Evolutionary conservation across 202 grass and related monocot species (phyloP).

Genomic region (Musa balbisiana): DNA sequence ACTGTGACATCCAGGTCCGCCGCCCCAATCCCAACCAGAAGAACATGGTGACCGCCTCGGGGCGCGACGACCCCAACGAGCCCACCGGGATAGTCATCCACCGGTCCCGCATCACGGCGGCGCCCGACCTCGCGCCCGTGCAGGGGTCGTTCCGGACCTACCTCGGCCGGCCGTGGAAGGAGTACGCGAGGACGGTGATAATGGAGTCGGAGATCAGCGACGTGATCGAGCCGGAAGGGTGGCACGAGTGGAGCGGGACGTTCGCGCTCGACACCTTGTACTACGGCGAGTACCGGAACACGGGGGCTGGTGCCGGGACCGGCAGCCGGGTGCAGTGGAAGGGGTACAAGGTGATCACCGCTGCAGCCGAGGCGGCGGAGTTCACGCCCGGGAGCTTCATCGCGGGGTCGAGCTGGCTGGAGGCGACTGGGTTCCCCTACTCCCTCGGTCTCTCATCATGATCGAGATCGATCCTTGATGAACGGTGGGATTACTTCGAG

Average conservation of each 20-base stretch:
- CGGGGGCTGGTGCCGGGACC: slow-evolving; percentile 1
- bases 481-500: no score
- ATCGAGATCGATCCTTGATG: no score
- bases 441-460: background rate
- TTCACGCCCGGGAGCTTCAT: slow-evolving; percentile 12
- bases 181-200: slow-evolving; percentile 8
- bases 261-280: slow-evolving; percentile 5
- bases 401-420: background rate
- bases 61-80: slow-evolving; percentile 6
- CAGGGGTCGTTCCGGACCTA: slow-evolving; percentile 5
- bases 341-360: slow-evolving; percentile 5
- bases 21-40: background rate
- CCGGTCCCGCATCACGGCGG: background rate
- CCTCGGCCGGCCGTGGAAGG: slow-evolving; percentile 18
- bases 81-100: slow-evolving; percentile 10
- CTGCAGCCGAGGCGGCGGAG: background rate
- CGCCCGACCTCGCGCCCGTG: background rate
- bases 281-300: slow-evolving; percentile 10
- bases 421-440: background rate
- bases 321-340: slow-evolving; percentile 4
- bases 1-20: slow-evolving; percentile 1
- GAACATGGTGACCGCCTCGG: slow-evolving; percentile 12
- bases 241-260: slow-evolving; percentile 9
- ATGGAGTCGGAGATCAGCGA: background rate
- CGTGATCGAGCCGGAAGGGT: background rate